These are phyloP conservation scores for Biancaea sappan DNA, from an alignment of 306 rosid species.

Conservation along the genomic window DNA sequence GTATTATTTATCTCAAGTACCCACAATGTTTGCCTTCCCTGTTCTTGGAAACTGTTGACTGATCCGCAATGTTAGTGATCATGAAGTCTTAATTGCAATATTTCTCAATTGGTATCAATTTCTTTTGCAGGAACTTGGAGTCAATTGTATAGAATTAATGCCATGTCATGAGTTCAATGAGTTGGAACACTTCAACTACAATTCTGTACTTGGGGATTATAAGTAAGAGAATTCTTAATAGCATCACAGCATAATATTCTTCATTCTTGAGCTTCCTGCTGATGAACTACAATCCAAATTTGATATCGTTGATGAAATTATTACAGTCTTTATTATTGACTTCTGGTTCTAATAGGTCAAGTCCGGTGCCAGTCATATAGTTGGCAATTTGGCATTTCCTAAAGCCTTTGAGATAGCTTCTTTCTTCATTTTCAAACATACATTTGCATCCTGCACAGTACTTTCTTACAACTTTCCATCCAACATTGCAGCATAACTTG, in stretches of 20 bases:
- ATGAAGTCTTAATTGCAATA: slow-evolving; percentile 6
- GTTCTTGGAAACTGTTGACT: slow-evolving; percentile 17
- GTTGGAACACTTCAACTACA: slow-evolving; percentile 84
- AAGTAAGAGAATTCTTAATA: slow-evolving; percentile 46
- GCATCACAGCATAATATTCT: neutral
- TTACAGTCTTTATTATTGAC: slow-evolving; percentile 14
- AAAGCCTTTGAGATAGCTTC: neutral
- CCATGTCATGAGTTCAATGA: slow-evolving; percentile 98
- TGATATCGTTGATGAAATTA: slow-evolving; percentile 21
- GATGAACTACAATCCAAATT: neutral
- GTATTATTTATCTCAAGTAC: neutral
- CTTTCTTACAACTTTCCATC: neutral
- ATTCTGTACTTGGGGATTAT: slow-evolving; percentile 77
- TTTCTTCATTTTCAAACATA: slow-evolving; percentile 16
- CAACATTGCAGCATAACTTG: neutral
- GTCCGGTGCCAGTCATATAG: slow-evolving; percentile 7
- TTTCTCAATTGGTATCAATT: slow-evolving; percentile 39
- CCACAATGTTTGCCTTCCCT: slow-evolving; percentile 3
- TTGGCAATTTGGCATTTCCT: slow-evolving; percentile 11
- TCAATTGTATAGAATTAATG: slow-evolving; percentile 94
- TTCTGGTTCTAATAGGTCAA: slow-evolving; percentile 9
- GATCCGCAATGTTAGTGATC: slow-evolving; percentile 2
- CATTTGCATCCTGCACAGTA: slow-evolving; percentile 16
- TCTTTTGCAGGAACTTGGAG: slow-evolving; percentile 86
- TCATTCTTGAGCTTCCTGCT: slow-evolving; percentile 5